Evolutionary conservation across 257 asterid species (phyloP).

Genomic region (Lavandula angustifolia): DNA sequence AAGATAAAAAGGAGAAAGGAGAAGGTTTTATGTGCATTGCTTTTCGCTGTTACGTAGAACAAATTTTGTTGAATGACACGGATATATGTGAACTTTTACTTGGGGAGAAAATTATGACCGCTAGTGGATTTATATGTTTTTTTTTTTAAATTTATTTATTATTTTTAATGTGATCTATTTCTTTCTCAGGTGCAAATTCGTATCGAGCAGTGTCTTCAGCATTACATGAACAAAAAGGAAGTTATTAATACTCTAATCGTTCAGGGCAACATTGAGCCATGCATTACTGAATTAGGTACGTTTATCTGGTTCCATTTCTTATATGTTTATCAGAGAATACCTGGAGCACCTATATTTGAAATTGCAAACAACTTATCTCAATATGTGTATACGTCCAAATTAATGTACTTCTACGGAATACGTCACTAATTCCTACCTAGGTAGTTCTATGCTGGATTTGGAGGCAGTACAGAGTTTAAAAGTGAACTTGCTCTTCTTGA

Average conservation of each 20-base stretch:
- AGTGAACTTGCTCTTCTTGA: constrained; percentile 3
- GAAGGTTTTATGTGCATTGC: too few species aligned
- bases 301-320: constrained; percentile 18
- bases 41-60: background rate
- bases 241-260: constrained; percentile 52
- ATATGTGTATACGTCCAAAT: background rate
- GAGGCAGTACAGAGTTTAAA: background rate
- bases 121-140: constrained; percentile 8
- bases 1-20: background rate
- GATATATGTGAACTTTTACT: background rate
- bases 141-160: too few species aligned
- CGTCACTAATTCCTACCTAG: background rate
- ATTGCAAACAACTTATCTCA: constrained; percentile 3
- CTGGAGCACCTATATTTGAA: constrained; percentile 15
- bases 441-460: constrained; percentile 7
- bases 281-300: constrained; percentile 71
- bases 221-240: constrained; percentile 81
- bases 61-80: background rate
- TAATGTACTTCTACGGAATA: background rate
- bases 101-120: background rate
- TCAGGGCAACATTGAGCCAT: constrained; percentile 65
- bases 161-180: constrained; percentile 24
- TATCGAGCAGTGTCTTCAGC: constrained; percentile 69
- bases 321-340: constrained; percentile 7
- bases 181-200: constrained; percentile 70